Evolutionary conservation across 805 yeast genomes (phyloP).

Genomic region (Nakazawaea wyomingensis): DNA sequence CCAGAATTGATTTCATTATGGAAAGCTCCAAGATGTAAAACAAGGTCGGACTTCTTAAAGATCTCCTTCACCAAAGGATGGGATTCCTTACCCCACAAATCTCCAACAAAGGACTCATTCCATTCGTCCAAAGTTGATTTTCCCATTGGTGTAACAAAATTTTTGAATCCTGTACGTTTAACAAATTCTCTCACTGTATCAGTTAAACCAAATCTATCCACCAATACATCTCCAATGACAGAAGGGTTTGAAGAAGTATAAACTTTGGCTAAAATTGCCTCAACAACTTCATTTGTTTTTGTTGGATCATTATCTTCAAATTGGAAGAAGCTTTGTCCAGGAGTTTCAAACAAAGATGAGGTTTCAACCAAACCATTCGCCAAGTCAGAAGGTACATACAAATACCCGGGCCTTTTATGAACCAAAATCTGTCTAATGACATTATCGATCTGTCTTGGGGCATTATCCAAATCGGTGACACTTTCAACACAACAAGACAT

Average conservation of each 20-base stretch:
- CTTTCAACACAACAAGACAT: conserved; percentile 53
- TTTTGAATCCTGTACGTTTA: conserved; percentile 44
- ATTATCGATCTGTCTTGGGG: conserved; percentile 60
- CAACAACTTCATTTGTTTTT: conserved; percentile 31
- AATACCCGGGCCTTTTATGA: conserved; percentile 73
- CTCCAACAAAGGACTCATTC: conserved; percentile 60
- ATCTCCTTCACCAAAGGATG: conserved; percentile 40
- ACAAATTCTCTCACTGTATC: conserved; percentile 44
- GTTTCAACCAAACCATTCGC: conserved; percentile 39
- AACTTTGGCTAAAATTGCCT: conserved; percentile 42
- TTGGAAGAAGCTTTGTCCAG: conserved; percentile 16
- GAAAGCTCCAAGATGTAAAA: conserved; percentile 66
- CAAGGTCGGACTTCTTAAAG: conserved; percentile 56
- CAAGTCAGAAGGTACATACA: conserved; percentile 72
- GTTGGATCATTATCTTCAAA: conserved; percentile 21
- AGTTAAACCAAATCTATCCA: conserved; percentile 54
- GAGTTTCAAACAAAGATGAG: conserved; percentile 20
- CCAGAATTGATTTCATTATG: conserved; percentile 69
- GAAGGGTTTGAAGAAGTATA: conserved; percentile 55
- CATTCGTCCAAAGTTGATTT: conserved; percentile 72
- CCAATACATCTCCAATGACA: conserved; percentile 65
- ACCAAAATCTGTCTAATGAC: conserved; percentile 52
- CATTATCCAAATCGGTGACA: conserved; percentile 38
- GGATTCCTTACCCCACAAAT: conserved; percentile 61
- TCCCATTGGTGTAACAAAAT: conserved; percentile 61